These are phyloP conservation scores for Mortierella sp. DNA, from an alignment of 371 early-diverging fungal species.

Conservation along the genomic window DNA sequence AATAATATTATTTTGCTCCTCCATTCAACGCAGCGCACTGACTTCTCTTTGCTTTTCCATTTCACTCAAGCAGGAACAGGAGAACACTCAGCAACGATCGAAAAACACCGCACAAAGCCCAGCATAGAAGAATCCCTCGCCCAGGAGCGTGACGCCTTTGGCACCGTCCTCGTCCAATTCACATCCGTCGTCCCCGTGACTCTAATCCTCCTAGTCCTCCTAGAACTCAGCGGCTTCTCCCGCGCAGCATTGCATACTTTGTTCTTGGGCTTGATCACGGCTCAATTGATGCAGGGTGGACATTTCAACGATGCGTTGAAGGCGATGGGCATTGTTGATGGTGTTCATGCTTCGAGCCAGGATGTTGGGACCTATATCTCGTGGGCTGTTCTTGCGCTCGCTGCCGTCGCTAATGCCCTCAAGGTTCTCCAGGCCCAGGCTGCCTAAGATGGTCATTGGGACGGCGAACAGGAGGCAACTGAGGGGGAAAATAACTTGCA, in stretches of 20 bases:
- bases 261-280: constrained; percentile 36
- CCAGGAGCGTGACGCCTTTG: constrained; percentile 30
- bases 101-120: constrained; percentile 28
- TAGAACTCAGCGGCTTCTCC: constrained; percentile 47
- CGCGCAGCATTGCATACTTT: constrained; percentile 41
- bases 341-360: constrained; percentile 33
- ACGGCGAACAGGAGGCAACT: not conserved
- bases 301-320: constrained; percentile 21
- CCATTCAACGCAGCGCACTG: not conserved
- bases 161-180: constrained; percentile 30
- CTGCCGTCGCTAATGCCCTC: constrained; percentile 39
- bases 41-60: not conserved
- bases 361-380: constrained; percentile 40
- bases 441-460: not conserved
- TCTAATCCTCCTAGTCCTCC: constrained; percentile 29
- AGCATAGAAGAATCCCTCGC: constrained; percentile 28
- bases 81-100: constrained; percentile 16
- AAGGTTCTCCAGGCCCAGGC: constrained; percentile 29
- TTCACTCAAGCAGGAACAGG: constrained; percentile 9
- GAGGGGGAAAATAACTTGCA: not conserved
- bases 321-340: constrained; percentile 39
- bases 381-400: constrained; percentile 36
- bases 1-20: not conserved
- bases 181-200: constrained; percentile 45
- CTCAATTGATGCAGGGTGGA: constrained; percentile 43